Evolutionary conservation across 169 alveolate species (phyloP).

Genomic region (Cryptosporidium sp.): DNA sequence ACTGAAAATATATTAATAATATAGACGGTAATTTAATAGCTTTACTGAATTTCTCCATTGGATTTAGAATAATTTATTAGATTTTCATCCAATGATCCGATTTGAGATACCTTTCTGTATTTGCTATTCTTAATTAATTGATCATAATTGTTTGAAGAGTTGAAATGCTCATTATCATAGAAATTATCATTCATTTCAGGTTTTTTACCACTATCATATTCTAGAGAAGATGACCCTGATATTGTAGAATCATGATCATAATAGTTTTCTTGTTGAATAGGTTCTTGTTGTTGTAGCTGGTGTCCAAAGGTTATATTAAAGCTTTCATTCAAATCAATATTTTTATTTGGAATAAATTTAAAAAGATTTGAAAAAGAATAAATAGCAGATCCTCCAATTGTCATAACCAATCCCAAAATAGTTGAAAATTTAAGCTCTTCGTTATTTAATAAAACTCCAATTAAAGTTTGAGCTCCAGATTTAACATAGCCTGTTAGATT

Average conservation of each 20-base stretch:
- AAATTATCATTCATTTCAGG: neutral
- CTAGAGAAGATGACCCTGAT: neutral
- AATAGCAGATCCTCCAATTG: constrained; percentile 59
- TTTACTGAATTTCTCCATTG: neutral
- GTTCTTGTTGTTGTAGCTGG: neutral
- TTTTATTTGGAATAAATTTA: neutral
- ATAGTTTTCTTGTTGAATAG: neutral
- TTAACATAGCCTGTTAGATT: constrained; percentile 62
- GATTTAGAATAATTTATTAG: neutral
- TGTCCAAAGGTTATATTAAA: neutral
- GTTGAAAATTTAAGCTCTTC: constrained; percentile 23
- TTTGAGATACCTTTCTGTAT: neutral
- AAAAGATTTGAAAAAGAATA: constrained; percentile 37
- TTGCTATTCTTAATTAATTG: neutral
- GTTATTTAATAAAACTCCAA: constrained; percentile 42
- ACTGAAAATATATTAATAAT: too few species aligned
- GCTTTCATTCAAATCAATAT: neutral
- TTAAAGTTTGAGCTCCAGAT: constrained; percentile 38
- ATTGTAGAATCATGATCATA: neutral
- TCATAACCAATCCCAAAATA: constrained; percentile 33
- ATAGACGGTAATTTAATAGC: neutral
- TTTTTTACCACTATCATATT: neutral
- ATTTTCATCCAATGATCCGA: neutral
- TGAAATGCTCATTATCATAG: neutral
- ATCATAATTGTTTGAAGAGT: neutral